These are phyloP conservation scores for Macaranga tanarius DNA, from an alignment of 441 rosid species.

Conservation along the genomic window DNA sequence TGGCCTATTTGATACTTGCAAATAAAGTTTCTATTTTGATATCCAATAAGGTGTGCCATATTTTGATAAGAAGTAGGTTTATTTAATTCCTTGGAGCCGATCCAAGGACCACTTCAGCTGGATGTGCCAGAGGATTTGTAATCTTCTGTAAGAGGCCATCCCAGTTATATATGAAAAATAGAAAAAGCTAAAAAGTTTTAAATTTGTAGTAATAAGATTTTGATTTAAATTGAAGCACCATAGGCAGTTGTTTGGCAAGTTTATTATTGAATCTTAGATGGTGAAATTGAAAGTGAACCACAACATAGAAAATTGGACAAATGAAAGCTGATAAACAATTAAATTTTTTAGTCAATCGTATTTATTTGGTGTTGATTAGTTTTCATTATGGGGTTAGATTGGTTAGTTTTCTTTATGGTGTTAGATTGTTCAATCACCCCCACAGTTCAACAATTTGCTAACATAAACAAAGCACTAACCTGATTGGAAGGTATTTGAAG, in stretches of 20 bases:
- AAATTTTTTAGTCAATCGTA: not conserved
- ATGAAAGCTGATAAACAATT: not conserved
- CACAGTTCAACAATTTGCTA: not conserved
- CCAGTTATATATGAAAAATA: not conserved
- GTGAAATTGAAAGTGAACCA: not conserved
- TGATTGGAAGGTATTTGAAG: constrained; percentile 94
- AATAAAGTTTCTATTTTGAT: not conserved
- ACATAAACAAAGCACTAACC: constrained; percentile 39
- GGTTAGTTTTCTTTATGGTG: too few relatives aligned
- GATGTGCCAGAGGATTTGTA: not conserved
- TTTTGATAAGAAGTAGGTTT: not conserved
- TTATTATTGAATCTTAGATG: not conserved
- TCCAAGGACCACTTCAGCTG: not conserved
- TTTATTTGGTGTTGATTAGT: not conserved
- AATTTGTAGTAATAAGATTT: not conserved
- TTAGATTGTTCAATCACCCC: not conserved
- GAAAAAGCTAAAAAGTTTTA: not conserved
- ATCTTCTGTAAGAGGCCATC: not conserved
- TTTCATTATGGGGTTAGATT: not conserved
- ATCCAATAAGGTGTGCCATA: not conserved
- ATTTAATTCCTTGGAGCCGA: too few relatives aligned
- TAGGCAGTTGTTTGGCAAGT: not conserved
- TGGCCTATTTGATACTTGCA: not conserved
- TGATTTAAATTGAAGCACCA: not conserved
- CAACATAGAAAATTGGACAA: not conserved